These are phyloP conservation scores for Hypoxylon lenormandii DNA, from an alignment of 495 filamentous ascomycete genomes.

Conservation along the genomic window DNA sequence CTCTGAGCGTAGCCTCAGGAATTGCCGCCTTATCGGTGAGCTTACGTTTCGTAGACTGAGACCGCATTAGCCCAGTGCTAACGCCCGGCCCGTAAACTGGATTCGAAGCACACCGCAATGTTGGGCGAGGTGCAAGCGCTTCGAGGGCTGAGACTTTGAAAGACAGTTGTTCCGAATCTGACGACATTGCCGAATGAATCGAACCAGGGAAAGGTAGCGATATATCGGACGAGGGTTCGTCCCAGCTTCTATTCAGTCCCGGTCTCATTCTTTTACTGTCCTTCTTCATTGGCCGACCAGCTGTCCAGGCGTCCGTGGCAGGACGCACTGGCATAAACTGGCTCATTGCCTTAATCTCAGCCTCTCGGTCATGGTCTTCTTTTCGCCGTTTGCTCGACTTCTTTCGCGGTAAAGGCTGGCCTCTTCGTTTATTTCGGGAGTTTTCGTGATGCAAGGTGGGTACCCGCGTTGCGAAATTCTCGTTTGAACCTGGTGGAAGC, in stretches of 20 bases:
- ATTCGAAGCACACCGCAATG: conserved; percentile 76
- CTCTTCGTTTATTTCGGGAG: conserved; percentile 64
- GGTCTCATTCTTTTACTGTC: conserved; percentile 74
- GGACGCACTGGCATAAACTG: conserved; percentile 73
- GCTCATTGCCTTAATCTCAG: conserved; percentile 87
- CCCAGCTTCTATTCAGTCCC: conserved; percentile 64
- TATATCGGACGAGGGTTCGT: conserved; percentile 75
- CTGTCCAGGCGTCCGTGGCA: conserved; percentile 63
- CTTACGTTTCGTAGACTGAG: conserved; percentile 59
- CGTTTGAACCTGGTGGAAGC: conserved; percentile 49
- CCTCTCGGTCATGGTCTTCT: conserved; percentile 78
- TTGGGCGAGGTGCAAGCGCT: conserved; percentile 81
- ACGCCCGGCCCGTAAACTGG: conserved; percentile 59
- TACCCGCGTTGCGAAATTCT: conserved; percentile 59
- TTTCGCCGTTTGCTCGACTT: conserved; percentile 83
- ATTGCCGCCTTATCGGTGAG: conserved; percentile 62
- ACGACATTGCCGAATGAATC: conserved; percentile 76
- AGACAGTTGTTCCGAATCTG: conserved; percentile 73
- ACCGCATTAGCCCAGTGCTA: conserved; percentile 45
- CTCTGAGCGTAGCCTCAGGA: conserved; percentile 73
- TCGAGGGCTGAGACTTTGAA: conserved; percentile 81
- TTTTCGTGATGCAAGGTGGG: conserved; percentile 69
- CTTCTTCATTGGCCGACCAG: conserved; percentile 66
- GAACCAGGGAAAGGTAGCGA: conserved; percentile 79
- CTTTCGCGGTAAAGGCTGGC: conserved; percentile 69